These are phyloP conservation scores for Solanum chacoense DNA, from an alignment of 305 asterid species.

Conservation along the genomic window DNA sequence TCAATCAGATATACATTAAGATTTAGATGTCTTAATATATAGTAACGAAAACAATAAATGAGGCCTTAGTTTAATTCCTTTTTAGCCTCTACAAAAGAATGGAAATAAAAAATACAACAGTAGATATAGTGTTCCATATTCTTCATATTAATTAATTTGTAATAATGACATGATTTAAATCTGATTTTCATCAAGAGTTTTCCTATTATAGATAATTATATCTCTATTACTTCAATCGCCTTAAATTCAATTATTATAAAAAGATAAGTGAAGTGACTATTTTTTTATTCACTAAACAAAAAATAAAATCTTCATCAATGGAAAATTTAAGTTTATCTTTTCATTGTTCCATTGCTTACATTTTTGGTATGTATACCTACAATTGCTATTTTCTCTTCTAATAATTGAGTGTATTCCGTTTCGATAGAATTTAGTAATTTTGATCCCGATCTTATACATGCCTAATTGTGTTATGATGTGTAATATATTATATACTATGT, in stretches of 20 bases:
- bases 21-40: not conserved
- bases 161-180: not conserved
- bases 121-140: not conserved
- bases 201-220: not conserved
- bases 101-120: not conserved
- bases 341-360: not conserved
- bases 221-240: not conserved
- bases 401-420: no score
- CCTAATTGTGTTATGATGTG: no score
- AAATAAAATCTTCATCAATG: not conserved
- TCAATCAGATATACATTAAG: no score
- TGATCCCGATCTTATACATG: fast-evolving
- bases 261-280: not conserved
- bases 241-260: not conserved
- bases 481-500: no score
- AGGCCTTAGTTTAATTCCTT: not conserved
- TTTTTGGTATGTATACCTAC: not conserved
- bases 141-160: not conserved
- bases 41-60: no score
- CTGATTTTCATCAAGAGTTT: not conserved
- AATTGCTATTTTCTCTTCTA: no score
- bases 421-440: no score
- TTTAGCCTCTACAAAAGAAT: not conserved
- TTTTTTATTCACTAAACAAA: no score
- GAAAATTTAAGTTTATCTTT: not conserved